phyloP scores from a whole-genome alignment of 257 asterid genomes.

The Henckelia pumila region DNA sequence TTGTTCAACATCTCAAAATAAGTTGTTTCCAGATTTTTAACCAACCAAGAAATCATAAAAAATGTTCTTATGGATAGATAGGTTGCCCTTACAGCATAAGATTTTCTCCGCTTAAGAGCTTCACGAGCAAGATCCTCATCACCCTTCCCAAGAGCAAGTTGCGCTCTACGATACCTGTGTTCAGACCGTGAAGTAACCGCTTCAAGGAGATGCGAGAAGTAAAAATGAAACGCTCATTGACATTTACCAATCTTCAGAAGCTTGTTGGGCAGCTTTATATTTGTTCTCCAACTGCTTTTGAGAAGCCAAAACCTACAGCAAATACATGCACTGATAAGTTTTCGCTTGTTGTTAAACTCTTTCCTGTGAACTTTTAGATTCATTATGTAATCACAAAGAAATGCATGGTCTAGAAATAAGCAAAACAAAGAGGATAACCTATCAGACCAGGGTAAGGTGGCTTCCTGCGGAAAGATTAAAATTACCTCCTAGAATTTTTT shows the following conservation, averaged over 20 bases:
- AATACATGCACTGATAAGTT: conserved; percentile 20
- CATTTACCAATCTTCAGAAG: conserved; percentile 92
- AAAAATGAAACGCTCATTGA: conserved; percentile 18
- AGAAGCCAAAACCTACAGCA: conserved; percentile 83
- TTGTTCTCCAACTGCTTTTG: conserved; percentile 91
- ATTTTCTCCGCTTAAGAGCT: conserved; percentile 91
- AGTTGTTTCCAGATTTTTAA: conserved; percentile 14
- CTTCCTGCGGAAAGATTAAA: neutral
- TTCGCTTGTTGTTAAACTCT: neutral
- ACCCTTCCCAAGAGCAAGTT: conserved; percentile 91
- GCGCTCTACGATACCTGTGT: conserved; percentile 89
- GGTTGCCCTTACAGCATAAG: conserved; percentile 60
- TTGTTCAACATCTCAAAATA: neutral
- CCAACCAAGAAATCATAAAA: neutral
- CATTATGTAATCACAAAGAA: neutral
- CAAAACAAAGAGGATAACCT: neutral
- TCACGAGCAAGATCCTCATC: conserved; percentile 99
- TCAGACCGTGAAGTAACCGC: conserved; percentile 24
- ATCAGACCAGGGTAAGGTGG: neutral
- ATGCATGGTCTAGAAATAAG: neutral
- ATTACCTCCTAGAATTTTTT: neutral
- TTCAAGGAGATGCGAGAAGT: conserved; percentile 24
- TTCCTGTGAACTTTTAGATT: neutral
- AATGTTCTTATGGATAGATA: neutral
- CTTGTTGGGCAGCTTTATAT: conserved; percentile 83